Evolutionary conservation across 495 filamentous ascomycete species (phyloP).

Genomic region (Penicillium maclennaniae): DNA sequence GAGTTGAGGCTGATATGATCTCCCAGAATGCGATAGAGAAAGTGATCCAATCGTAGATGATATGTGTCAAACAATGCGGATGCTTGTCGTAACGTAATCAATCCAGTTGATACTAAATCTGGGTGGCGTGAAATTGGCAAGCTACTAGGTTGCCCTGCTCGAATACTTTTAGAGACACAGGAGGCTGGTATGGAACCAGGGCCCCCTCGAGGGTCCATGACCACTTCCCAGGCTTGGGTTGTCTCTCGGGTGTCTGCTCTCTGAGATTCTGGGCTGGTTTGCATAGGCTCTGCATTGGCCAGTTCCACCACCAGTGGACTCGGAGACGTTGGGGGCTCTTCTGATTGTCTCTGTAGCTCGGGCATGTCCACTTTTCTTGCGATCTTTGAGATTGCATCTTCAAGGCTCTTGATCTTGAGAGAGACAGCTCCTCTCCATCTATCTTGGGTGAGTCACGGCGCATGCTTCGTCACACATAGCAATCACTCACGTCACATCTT

Average conservation of each 20-base stretch:
- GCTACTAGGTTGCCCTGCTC: slow-evolving; percentile 8
- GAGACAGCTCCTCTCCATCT: slow-evolving; percentile 33
- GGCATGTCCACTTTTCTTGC: slow-evolving; percentile 23
- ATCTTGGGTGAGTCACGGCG: neutral
- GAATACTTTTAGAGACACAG: slow-evolving; percentile 19
- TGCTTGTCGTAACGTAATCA: slow-evolving; percentile 20
- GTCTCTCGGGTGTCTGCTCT: neutral
- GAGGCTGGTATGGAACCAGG: slow-evolving; percentile 32
- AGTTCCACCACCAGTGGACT: slow-evolving; percentile 7
- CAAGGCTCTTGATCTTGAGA: slow-evolving; percentile 22
- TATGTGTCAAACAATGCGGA: slow-evolving; percentile 28
- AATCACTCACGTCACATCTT: slow-evolving; percentile 27
- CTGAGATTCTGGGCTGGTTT: neutral
- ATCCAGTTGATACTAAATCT: slow-evolving; percentile 20
- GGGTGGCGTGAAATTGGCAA: slow-evolving; percentile 8
- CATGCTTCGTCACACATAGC: neutral
- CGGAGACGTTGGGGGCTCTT: neutral
- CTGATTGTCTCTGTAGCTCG: slow-evolving; percentile 13
- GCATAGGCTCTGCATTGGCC: neutral
- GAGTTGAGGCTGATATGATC: slow-evolving; percentile 25
- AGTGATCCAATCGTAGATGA: slow-evolving; percentile 31
- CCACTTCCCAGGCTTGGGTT: slow-evolving; percentile 16
- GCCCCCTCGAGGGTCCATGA: slow-evolving; percentile 23
- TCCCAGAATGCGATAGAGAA: slow-evolving; percentile 33
- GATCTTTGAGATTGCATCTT: slow-evolving; percentile 22